A percentile compares a stretch with the other conserved stretches of the same genome.
phyloP scores from a whole-genome alignment of 2,329 filamentous ascomycete genomes.

The Didymella exigua region DNA sequence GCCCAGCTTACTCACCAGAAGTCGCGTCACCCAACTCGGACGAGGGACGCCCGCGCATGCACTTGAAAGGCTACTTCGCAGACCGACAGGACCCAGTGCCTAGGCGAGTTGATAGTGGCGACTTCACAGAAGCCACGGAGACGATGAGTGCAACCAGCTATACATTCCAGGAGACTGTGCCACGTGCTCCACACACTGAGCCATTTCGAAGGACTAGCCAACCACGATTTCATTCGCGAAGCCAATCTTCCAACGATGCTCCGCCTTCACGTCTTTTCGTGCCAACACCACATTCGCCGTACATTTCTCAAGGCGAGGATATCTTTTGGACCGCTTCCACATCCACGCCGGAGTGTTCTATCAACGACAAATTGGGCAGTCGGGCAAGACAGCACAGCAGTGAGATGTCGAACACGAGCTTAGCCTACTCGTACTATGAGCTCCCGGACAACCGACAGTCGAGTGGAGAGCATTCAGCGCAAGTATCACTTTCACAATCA shows the following conservation, averaged over 20 bases:
- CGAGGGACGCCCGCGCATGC: not conserved
- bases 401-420: constrained; percentile 35
- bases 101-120: not conserved
- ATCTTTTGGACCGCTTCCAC: constrained; percentile 1
- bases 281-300: not conserved
- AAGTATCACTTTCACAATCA: constrained; percentile 13
- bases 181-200: constrained; percentile 27
- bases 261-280: constrained; percentile 15
- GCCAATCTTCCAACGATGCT: constrained; percentile 33
- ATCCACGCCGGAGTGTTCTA: not conserved
- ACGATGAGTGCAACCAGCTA: not conserved
- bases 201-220: constrained; percentile 21
- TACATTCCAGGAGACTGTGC: constrained; percentile 8
- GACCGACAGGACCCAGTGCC: not conserved
- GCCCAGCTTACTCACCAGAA: constrained; percentile 15
- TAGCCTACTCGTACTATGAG: constrained; percentile 42
- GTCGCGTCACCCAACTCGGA: not conserved
- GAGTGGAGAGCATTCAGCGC: constrained; percentile 27
- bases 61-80: constrained; percentile 18
- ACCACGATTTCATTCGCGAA: constrained; percentile 21
- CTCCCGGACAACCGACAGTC: constrained; percentile 34
- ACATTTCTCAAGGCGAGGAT: constrained; percentile 19
- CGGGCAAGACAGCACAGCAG: constrained; percentile 27
- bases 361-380: not conserved
- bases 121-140: not conserved